Percentiles rank a stretch among this genome's conserved stretches.
These are phyloP conservation scores for Acacia melanoxylon DNA, from an alignment of 306 rosid species.

Conservation along the genomic window DNA sequence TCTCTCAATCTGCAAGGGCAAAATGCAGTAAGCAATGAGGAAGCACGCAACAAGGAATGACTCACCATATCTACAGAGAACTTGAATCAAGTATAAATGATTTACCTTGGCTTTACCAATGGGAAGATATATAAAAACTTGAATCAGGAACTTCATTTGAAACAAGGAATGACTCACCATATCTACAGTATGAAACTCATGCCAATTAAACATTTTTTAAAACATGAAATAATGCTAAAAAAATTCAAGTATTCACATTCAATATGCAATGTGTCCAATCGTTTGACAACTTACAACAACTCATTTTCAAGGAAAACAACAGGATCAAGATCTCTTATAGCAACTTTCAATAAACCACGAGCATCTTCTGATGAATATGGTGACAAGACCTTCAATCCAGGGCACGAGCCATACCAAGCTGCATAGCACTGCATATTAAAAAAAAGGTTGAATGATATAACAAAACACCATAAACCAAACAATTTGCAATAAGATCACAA, in stretches of 20 bases:
- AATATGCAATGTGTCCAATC: slow-evolving; percentile 8
- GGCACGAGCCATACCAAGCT: slow-evolving; percentile 79
- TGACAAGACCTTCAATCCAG: slow-evolving; percentile 91
- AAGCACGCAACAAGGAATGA: neutral
- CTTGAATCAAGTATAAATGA: slow-evolving; percentile 18
- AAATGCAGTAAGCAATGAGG: slow-evolving; percentile 21
- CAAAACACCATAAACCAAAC: slow-evolving; percentile 11
- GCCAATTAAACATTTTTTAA: slow-evolving; percentile 26
- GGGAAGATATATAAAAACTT: slow-evolving; percentile 89
- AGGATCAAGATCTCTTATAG: slow-evolving; percentile 98
- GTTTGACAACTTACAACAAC: slow-evolving; percentile 72
- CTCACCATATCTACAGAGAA: too few species aligned
- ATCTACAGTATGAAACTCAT: slow-evolving; percentile 51
- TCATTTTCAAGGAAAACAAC: slow-evolving; percentile 98
- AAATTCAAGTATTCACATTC: slow-evolving; percentile 22
- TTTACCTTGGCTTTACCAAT: slow-evolving; percentile 99
- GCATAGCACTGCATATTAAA: slow-evolving; percentile 80
- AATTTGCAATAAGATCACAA: neutral
- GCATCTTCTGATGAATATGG: slow-evolving; percentile 99
- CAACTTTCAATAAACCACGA: slow-evolving; percentile 95
- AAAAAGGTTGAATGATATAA: slow-evolving; percentile 7
- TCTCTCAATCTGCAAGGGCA: slow-evolving; percentile 70
- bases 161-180: slow-evolving; percentile 94
- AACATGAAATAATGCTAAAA: slow-evolving; percentile 17
- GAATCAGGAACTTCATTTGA: slow-evolving; percentile 98